These are phyloP conservation scores for Rhodofomes roseus DNA, from an alignment of 1,284 basidiomycete species.

Conservation along the genomic window DNA sequence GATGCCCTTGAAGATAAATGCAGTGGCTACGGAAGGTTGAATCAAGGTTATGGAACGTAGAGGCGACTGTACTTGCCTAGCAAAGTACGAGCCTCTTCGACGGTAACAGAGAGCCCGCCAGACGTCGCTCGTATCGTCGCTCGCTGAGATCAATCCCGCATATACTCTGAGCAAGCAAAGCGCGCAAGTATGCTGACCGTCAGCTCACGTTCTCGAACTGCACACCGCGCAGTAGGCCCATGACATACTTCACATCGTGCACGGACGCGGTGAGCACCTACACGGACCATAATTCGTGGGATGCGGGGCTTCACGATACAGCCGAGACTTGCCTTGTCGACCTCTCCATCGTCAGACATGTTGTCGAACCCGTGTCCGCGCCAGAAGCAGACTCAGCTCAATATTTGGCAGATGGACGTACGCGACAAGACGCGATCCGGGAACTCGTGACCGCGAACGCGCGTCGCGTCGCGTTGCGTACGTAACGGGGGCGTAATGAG, in stretches of 20 bases:
- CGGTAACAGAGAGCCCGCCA: constrained; percentile 77
- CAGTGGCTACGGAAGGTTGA: constrained; percentile 55
- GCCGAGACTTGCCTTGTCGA: background rate
- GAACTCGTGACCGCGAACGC: background rate
- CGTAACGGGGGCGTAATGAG: background rate
- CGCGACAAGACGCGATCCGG: background rate
- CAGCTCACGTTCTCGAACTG: constrained; percentile 68
- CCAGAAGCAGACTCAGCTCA: too few species aligned
- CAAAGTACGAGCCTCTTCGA: constrained; percentile 81
- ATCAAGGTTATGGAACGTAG: background rate
- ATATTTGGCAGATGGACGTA: too few species aligned
- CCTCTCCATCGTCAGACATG: background rate
- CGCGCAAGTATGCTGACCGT: constrained; percentile 1
- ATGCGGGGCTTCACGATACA: too few species aligned
- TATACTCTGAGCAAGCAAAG: constrained; percentile 4
- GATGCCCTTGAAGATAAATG: constrained; percentile 77
- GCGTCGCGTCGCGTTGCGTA: background rate
- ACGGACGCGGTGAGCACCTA: constrained; percentile 77
- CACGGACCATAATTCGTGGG: too few species aligned
- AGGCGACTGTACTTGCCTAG: constrained; percentile 46
- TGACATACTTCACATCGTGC: constrained; percentile 75
- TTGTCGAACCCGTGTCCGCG: background rate
- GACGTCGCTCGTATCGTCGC: constrained; percentile 74
- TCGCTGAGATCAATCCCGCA: constrained; percentile 43
- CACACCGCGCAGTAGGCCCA: constrained; percentile 72